Conservation (phyloP, 2,329 filamentous ascomycete species). For the Nothomitra cinnamomea region DNA sequence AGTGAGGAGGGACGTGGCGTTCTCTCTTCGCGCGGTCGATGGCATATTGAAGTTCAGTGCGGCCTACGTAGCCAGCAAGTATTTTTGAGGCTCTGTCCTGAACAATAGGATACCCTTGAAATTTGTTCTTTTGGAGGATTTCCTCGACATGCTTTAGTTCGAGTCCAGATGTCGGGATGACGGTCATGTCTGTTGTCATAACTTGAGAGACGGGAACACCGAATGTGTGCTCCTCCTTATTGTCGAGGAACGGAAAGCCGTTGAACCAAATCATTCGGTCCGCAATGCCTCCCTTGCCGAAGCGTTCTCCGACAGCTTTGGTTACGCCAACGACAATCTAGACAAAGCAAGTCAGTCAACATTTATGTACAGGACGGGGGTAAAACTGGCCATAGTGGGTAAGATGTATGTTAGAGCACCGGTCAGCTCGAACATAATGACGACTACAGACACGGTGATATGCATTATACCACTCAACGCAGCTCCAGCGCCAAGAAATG, state of each 20-base stretch:
- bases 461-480: slow-evolving; percentile 96
- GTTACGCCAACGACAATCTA: slow-evolving; percentile 89
- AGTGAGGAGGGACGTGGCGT: slow-evolving; percentile 43
- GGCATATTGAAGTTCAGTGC: slow-evolving; percentile 81
- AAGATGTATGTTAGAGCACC: slow-evolving; percentile 95
- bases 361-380: background rate
- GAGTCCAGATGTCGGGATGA: slow-evolving; percentile 57
- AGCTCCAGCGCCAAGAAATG: slow-evolving; percentile 81
- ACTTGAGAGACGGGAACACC: slow-evolving; percentile 82
- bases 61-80: slow-evolving; percentile 79
- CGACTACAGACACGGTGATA: slow-evolving; percentile 87
- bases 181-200: slow-evolving; percentile 64
- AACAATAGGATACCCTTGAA: slow-evolving; percentile 85
- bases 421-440: slow-evolving; percentile 98
- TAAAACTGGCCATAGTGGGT: slow-evolving; percentile 59
- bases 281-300: slow-evolving; percentile 91
- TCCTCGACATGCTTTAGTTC: slow-evolving; percentile 60
- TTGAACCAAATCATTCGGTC: slow-evolving; percentile 99
- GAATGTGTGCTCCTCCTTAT: slow-evolving; percentile 94
- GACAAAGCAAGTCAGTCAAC: slow-evolving; percentile 7
- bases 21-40: slow-evolving; percentile 63
- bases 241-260: slow-evolving; percentile 90
- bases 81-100: slow-evolving; percentile 47
- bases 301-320: slow-evolving; percentile 78
- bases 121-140: slow-evolving; percentile 60